These are phyloP conservation scores for Geranium rotundifolium DNA, from an alignment of 345 rosid genomes.

Conservation along the genomic window DNA sequence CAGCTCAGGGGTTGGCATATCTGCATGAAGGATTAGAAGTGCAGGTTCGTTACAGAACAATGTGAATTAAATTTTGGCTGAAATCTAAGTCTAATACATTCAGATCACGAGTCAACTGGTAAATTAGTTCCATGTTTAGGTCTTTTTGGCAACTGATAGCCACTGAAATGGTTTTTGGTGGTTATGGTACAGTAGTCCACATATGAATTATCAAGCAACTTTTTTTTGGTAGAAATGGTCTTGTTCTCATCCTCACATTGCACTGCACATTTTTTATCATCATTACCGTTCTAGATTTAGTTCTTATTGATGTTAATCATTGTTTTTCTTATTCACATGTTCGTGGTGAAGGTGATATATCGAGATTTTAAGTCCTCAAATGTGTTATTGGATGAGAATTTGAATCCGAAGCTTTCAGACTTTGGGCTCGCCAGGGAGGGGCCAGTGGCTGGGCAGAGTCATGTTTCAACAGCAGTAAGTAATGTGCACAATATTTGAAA, in stretches of 20 bases:
- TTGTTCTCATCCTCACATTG: too few species aligned
- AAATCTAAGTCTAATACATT: neutral
- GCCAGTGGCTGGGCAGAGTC: constrained; percentile 58
- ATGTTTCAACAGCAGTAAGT: constrained; percentile 87
- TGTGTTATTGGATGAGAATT: constrained; percentile 53
- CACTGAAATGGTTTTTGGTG: too few species aligned
- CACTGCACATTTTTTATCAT: neutral
- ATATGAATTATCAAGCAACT: too few species aligned
- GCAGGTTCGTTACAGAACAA: constrained; percentile 36
- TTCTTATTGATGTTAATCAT: neutral
- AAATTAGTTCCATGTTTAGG: neutral
- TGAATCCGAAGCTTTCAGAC: constrained; percentile 73
- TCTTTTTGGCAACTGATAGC: too few species aligned
- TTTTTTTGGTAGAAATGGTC: too few species aligned
- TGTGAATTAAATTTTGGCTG: neutral
- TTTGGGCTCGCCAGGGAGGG: constrained; percentile 95
- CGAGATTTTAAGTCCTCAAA: constrained; percentile 80
- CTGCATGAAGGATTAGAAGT: constrained; percentile 67
- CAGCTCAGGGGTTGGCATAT: constrained; percentile 77
- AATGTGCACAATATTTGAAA: neutral
- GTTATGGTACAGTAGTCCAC: too few species aligned
- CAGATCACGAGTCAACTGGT: neutral
- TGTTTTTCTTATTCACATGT: neutral
- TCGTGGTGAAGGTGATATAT: constrained; percentile 48
- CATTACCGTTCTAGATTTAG: neutral